A percentile compares a stretch with the other conserved stretches of the same genome.
Evolutionary conservation across 2,329 filamentous ascomycete species (phyloP).

Genomic region (Malbranchea zuffiana): DNA sequence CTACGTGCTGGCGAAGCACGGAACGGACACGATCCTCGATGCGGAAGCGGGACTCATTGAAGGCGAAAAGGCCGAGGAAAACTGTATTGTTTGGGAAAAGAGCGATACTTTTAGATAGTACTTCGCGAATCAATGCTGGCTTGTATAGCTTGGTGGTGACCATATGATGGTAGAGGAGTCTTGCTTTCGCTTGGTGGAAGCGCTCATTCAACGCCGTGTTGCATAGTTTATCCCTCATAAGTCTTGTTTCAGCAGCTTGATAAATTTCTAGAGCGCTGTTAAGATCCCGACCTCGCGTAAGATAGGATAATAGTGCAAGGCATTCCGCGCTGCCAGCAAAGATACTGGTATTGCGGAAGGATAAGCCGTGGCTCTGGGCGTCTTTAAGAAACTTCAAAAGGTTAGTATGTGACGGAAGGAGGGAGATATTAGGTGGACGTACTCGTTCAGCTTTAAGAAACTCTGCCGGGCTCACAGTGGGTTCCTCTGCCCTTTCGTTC

Average conservation of each 20-base stretch:
- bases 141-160: constrained; percentile 54
- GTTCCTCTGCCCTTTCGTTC: constrained; percentile 12
- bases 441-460: constrained; percentile 32
- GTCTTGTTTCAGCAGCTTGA: constrained; percentile 34
- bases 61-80: constrained; percentile 61
- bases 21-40: constrained; percentile 67
- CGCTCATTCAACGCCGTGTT: constrained; percentile 42
- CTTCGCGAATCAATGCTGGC: constrained; percentile 52
- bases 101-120: constrained; percentile 50
- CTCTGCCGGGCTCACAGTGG: constrained; percentile 22
- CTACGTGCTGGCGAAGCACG: constrained; percentile 41
- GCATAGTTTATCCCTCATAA: constrained; percentile 29
- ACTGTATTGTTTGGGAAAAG: constrained; percentile 66
- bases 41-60: constrained; percentile 59
- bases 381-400: constrained; percentile 42
- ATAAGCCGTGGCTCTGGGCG: constrained; percentile 47
- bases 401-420: constrained; percentile 39
- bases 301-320: constrained; percentile 56
- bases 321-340: constrained; percentile 51
- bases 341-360: constrained; percentile 37
- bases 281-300: constrained; percentile 37
- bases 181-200: constrained; percentile 57
- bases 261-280: constrained; percentile 31
- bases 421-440: constrained; percentile 16
- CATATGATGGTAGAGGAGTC: constrained; percentile 56